Conservation (phyloP, 257 asterid species). For the Haberlea rhodopensis region DNA sequence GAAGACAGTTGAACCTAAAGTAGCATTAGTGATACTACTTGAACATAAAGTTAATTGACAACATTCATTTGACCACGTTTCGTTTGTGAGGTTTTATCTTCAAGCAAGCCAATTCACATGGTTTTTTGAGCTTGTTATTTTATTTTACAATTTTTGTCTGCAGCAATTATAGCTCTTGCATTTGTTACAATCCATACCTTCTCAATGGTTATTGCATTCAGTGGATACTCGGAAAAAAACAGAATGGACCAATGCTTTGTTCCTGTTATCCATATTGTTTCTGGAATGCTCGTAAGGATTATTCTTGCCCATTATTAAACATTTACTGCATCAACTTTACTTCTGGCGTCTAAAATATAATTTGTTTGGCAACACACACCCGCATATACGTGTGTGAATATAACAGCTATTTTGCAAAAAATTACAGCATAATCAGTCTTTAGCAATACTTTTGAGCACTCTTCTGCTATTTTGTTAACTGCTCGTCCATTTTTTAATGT, state of each 20-base stretch:
- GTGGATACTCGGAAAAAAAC: constrained; percentile 75
- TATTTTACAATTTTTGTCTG: constrained; percentile 26
- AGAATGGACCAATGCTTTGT: constrained; percentile 65
- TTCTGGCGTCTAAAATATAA: neutral
- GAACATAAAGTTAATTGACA: constrained; percentile 3
- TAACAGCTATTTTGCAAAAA: neutral
- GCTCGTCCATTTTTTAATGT: neutral
- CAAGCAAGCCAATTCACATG: neutral
- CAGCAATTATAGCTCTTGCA: constrained; percentile 92
- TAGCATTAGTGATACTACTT: too few species aligned
- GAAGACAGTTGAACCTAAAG: neutral
- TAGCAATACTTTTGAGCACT: neutral
- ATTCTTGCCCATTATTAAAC: constrained; percentile 13
- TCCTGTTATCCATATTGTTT: constrained; percentile 72
- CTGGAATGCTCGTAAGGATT: constrained; percentile 76
- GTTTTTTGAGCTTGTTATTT: constrained; percentile 11
- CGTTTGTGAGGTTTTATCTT: neutral
- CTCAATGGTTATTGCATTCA: constrained; percentile 94
- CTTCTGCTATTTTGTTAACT: neutral
- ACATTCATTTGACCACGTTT: neutral
- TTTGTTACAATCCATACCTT: constrained; percentile 91
- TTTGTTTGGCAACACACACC: neutral
- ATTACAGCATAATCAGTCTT: neutral
- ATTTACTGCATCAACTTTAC: neutral
- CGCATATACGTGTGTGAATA: neutral